Evolutionary conservation across 2,329 filamentous ascomycete species (phyloP), one percentile per base, ranked within the genome.

Genomic region (Beauveria scarabaeidicola): DNA sequence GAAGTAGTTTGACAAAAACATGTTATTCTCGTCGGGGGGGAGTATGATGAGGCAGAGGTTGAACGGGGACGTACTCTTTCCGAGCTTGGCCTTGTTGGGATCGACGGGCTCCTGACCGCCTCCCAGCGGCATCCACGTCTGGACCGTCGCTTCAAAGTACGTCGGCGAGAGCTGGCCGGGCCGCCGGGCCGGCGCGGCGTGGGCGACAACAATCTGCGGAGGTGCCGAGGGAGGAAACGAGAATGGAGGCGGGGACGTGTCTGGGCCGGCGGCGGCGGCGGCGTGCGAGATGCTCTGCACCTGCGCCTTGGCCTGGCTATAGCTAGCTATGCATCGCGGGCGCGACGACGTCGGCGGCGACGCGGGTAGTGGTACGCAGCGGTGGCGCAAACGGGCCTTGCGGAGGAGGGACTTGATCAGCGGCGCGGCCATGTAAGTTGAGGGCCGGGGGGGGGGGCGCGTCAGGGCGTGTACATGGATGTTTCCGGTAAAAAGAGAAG

Each of bases 71-170:
- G 66, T 70, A 87, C 84, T 86, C 67, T 81, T 82, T 48, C 84
- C 83, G 0, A 86, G 78, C 71, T 87, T 86, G 41, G 83, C 72
- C 66, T 84, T 87, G 66, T 85, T 81, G 59, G 80, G 75, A 63
- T 84, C 78, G 21, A 75, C 73, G 4, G 73, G 73, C 59, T 76
- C 72, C 64, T 72, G 69, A 25, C 66, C 63, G 27, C 67, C 63
- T 6, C 63, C 61, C 47, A 62, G 55, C 52, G 66, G 67, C 54
- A 67, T 64, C 67, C 69, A 67, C 17, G 62, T 64, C 25, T 67
- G 61, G n/a, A 64, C 66, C 15, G 72, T 72, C 25, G 66, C 63
- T 62, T 71, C 68, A 59, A 75, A 75, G 61, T 69, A 70, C 15
- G 69, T 66, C 23, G 61, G 66, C 5, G 70, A 67, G 5, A 61